These are phyloP conservation scores for Daldinia loculata DNA, from an alignment of 495 filamentous ascomycete genomes.

Conservation along the genomic window DNA sequence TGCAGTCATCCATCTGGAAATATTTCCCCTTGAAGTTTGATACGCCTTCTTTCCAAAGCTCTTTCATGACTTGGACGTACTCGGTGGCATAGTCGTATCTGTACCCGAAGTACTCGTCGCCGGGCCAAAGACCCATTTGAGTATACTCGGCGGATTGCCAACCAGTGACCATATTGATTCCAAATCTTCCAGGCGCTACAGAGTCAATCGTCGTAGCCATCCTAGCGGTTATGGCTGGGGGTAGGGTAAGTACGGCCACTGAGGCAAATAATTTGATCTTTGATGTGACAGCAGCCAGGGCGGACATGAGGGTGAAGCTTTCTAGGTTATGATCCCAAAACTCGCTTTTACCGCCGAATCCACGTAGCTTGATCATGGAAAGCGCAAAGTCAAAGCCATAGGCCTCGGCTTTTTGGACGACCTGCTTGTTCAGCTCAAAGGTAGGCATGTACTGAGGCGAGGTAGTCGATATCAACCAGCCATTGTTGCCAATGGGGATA, in stretches of 20 bases:
- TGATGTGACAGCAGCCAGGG: constrained; percentile 55
- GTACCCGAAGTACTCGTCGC: constrained; percentile 48
- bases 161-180: constrained; percentile 48
- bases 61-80: constrained; percentile 48
- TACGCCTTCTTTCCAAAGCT: constrained; percentile 45
- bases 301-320: constrained; percentile 60
- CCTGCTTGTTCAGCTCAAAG: constrained; percentile 48
- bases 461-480: constrained; percentile 47
- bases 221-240: constrained; percentile 42
- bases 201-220: constrained; percentile 48
- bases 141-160: constrained; percentile 49
- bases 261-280: constrained; percentile 59
- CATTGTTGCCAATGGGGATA: constrained; percentile 49
- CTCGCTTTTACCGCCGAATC: constrained; percentile 47
- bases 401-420: constrained; percentile 47
- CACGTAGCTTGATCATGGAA: constrained; percentile 49
- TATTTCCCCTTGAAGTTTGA: constrained; percentile 49
- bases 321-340: constrained; percentile 50
- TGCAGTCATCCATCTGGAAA: constrained; percentile 49
- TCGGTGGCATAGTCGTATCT: constrained; percentile 50
- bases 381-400: constrained; percentile 48
- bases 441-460: constrained; percentile 46
- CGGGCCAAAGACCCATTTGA: constrained; percentile 51
- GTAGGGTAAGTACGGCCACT: constrained; percentile 44
- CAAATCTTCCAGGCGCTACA: constrained; percentile 47